Base-by-base conservation (phyloP, 73 alveolate species). In the Halteria grandinella region DNA sequence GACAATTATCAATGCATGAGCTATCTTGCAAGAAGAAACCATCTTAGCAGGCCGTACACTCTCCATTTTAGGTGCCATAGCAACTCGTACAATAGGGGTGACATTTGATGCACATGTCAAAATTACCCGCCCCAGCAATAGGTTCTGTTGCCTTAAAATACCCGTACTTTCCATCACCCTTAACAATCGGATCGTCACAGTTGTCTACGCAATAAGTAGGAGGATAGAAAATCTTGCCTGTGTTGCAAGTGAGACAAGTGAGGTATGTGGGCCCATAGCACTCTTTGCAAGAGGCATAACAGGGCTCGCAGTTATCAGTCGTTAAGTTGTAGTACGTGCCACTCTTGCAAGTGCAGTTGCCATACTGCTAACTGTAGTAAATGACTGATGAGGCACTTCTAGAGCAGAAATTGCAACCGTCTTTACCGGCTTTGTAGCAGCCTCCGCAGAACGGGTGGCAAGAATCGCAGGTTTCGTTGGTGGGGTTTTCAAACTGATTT, bases 71-170 rank as follows among this genome's bases (percentile, higher is more conserved):
- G 6, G 36, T 23, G 6, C 74, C 74, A 6, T 6, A n/a, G 29
- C 74, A 57, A 33, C n/a, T 8, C 6, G 74, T 3, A 33, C 74
- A 57, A 57, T 57, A 57, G 6, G 51, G 54, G 20, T 57, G 74
- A 20, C 74, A 57, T 57, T 57, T 33, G 3, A 33, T 11, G 28
- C 74, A 57, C 6, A 33, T 27, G 24, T 7, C 2, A 10, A 31
- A 57, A n/a, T n/a, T n/a, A n/a, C n/a, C 5, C 28, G 4, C 6
- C 29, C 57, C 74, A 57, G 18, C 21, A 31, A 20, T 15, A 10
- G 51, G 6, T 24, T 54, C 70, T 11, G 11, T 54, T 54, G 7
- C 4, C 33, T 8, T 27, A 31, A 8, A 57, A 20, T 57, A 57
- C 6, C 55, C 21, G 18, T 8, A 10, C 10, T 4, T 29, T 31